Conservation (phyloP, 352 stramenopile species). For the Pythium diclinum region DNA sequence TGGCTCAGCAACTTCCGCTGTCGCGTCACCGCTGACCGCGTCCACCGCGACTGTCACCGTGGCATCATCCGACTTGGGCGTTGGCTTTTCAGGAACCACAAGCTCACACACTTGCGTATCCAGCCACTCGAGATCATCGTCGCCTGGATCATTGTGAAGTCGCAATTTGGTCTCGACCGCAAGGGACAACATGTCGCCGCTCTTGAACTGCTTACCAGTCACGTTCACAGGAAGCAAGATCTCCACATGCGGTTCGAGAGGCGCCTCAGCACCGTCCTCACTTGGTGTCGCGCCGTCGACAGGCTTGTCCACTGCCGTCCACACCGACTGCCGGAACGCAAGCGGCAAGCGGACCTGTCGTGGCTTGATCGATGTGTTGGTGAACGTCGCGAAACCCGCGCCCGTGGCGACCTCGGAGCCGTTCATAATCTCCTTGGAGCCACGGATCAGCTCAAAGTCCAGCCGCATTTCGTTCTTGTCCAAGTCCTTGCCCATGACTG, state of each 20-base stretch:
- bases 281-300: not conserved
- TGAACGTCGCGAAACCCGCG: conserved; percentile 52
- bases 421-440: conserved; percentile 34
- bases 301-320: conserved; percentile 26
- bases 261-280: not conserved
- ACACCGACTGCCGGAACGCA: conserved; percentile 58
- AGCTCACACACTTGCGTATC: conserved; percentile 50
- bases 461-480: conserved; percentile 36
- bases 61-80: not conserved
- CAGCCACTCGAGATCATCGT: conserved; percentile 56
- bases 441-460: conserved; percentile 60
- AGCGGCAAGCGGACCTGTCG: conserved; percentile 58
- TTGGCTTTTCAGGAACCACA: conserved; percentile 35
- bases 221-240: conserved; percentile 70
- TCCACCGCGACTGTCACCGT: conserved; percentile 22
- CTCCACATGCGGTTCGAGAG: conserved; percentile 36
- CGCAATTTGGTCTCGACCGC: conserved; percentile 48
- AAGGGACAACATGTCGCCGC: conserved; percentile 51
- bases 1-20: not conserved
- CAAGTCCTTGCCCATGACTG: conserved; percentile 41
- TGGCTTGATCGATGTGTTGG: conserved; percentile 65
- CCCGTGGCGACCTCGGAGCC: conserved; percentile 21
- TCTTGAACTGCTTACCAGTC: conserved; percentile 56
- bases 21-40: conserved; percentile 17
- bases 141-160: conserved; percentile 39